Evolutionary conservation across 495 filamentous ascomycete species (phyloP).

Genomic region (Penicillium pancosmium): DNA sequence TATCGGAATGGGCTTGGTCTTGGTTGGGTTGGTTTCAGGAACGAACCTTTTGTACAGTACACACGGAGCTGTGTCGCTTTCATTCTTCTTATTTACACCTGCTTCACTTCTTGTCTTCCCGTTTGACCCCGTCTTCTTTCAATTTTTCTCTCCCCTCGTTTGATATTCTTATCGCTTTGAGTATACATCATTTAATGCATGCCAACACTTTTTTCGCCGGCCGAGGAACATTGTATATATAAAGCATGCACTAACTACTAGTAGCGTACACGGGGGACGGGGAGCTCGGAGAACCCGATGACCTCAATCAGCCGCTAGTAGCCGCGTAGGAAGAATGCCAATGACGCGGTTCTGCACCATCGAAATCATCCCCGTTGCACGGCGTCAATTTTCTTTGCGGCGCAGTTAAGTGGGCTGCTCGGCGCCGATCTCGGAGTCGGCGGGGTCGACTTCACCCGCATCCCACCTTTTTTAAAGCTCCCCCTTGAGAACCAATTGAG

Average conservation of each 20-base stretch:
- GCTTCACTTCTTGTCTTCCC: slow-evolving; percentile 6
- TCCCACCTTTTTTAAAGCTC: slow-evolving; percentile 32
- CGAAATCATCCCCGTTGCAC: background rate
- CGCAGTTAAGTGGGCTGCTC: slow-evolving; percentile 3
- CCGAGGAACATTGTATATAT: background rate
- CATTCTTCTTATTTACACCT: slow-evolving; percentile 17
- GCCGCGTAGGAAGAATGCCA: slow-evolving; percentile 4
- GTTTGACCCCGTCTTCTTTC: slow-evolving; percentile 17
- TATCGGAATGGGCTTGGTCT: slow-evolving; percentile 19
- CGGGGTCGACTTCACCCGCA: slow-evolving; percentile 33
- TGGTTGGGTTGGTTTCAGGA: slow-evolving; percentile 4
- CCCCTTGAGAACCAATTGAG: slow-evolving; percentile 22
- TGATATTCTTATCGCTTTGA: slow-evolving; percentile 23
- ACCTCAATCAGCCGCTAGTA: background rate
- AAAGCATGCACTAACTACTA: too few species aligned
- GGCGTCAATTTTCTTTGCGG: background rate
- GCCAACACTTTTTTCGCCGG: slow-evolving; percentile 18
- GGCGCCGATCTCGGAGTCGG: slow-evolving; percentile 36
- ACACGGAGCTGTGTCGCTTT: slow-evolving; percentile 28
- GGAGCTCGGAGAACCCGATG: background rate
- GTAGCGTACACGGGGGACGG: background rate
- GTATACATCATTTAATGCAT: slow-evolving; percentile 38
- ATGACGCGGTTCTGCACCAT: background rate
- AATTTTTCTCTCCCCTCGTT: background rate
- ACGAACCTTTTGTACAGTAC: slow-evolving; percentile 27